phyloP scores from a whole-genome alignment of 2,329 filamentous ascomycete species.

The Colletotrichum sp. region DNA sequence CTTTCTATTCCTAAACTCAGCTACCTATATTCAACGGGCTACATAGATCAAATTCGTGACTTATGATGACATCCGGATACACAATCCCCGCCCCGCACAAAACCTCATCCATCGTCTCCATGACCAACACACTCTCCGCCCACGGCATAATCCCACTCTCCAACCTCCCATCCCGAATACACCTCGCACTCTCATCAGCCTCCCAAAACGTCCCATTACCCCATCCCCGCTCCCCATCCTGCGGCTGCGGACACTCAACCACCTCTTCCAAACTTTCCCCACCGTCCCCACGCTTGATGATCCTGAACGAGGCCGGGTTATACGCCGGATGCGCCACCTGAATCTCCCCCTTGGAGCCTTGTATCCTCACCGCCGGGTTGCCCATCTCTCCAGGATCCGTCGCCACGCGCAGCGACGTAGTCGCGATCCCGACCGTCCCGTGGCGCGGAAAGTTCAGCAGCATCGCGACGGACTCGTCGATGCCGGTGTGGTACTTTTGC shows the following conservation, averaged over 20 bases:
- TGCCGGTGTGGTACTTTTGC: slow-evolving; percentile 74
- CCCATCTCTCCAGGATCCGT: slow-evolving; percentile 64
- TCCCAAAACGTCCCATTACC: slow-evolving; percentile 91
- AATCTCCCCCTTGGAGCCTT: slow-evolving; percentile 82
- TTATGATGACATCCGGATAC: slow-evolving; percentile 62
- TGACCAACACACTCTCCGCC: slow-evolving; percentile 82
- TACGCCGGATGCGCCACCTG: slow-evolving; percentile 77
- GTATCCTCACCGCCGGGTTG: slow-evolving; percentile 77
- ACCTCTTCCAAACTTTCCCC: slow-evolving; percentile 49
- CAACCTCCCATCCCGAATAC: slow-evolving; percentile 77
- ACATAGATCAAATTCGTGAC: slow-evolving; percentile 60
- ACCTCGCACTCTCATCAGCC: slow-evolving; percentile 78
- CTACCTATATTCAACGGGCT: slow-evolving; percentile 64
- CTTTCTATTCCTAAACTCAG: background rate
- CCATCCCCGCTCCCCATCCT: slow-evolving; percentile 50
- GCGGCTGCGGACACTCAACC: slow-evolving; percentile 58
- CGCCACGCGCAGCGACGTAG: slow-evolving; percentile 66
- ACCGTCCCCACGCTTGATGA: slow-evolving; percentile 59
- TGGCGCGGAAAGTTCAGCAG: slow-evolving; percentile 75
- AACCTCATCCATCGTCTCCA: slow-evolving; percentile 71
- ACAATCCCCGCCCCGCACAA: slow-evolving; percentile 55
- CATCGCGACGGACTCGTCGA: slow-evolving; percentile 78
- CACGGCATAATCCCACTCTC: slow-evolving; percentile 76
- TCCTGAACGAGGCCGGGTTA: slow-evolving; percentile 68
- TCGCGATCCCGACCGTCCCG: slow-evolving; percentile 74